A percentile compares a stretch with the other conserved stretches of the same genome.
These are phyloP conservation scores for Mortierella sp. DNA, from an alignment of 371 early-diverging fungal species.

Conservation along the genomic window DNA sequence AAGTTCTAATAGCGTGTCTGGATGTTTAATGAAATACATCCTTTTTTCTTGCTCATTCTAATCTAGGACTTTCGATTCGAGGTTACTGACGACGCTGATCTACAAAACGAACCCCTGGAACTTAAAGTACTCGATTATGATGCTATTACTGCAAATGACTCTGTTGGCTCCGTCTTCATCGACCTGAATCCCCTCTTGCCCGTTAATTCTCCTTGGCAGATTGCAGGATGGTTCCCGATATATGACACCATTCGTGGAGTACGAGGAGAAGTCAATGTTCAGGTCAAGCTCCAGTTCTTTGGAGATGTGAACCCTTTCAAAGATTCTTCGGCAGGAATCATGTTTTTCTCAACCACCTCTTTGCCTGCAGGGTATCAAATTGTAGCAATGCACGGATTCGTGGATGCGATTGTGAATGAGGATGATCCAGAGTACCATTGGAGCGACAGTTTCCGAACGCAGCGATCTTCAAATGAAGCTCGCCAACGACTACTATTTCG, in stretches of 20 bases:
- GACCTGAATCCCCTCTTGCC: slow-evolving; percentile 79
- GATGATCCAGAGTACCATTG: slow-evolving; percentile 84
- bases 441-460: slow-evolving; percentile 76
- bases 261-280: slow-evolving; percentile 77
- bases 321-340: slow-evolving; percentile 74
- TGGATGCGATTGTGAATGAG: slow-evolving; percentile 70
- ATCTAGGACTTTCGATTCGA: slow-evolving; percentile 67
- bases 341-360: slow-evolving; percentile 68
- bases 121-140: slow-evolving; percentile 83
- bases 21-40: background rate
- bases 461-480: slow-evolving; percentile 79
- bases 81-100: slow-evolving; percentile 75
- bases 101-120: slow-evolving; percentile 84
- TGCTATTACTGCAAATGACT: slow-evolving; percentile 80
- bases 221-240: slow-evolving; percentile 85
- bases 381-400: slow-evolving; percentile 68
- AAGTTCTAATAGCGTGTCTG: too few species aligned
- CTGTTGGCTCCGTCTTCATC: slow-evolving; percentile 77
- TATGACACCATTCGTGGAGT: slow-evolving; percentile 74
- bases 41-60: background rate
- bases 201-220: slow-evolving; percentile 60
- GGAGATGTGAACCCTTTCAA: slow-evolving; percentile 78
- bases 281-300: slow-evolving; percentile 79
- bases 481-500: slow-evolving; percentile 73
- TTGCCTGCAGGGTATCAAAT: slow-evolving; percentile 64